phyloP scores from a whole-genome alignment of 1,284 basidiomycete species.

The Ustanciosporium gigantosporum region DNA sequence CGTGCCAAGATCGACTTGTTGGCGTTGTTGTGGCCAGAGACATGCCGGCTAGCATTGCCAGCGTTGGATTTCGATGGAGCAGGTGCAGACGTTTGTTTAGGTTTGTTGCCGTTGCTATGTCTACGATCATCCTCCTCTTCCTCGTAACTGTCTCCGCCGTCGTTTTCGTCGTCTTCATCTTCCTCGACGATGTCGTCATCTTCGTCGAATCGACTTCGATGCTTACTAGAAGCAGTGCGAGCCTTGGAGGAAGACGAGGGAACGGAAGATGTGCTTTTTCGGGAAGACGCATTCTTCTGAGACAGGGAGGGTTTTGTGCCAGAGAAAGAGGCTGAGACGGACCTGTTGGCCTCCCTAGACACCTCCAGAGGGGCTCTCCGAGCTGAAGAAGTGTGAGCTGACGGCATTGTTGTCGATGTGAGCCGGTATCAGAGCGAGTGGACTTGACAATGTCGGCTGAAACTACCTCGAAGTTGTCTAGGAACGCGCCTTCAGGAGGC shows the following conservation, averaged over 20 bases:
- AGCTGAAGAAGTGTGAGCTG: slow-evolving; percentile 18
- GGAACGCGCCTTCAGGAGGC: too few species aligned
- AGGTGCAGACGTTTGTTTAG: slow-evolving; percentile 10
- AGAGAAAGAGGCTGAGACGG: slow-evolving; percentile 37
- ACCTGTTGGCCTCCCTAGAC: slow-evolving; percentile 29
- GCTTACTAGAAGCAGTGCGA: slow-evolving; percentile 24
- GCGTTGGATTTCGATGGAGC: slow-evolving; percentile 1
- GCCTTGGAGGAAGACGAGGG: slow-evolving; percentile 12
- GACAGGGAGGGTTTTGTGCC: slow-evolving; percentile 34
- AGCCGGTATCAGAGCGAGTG: too few species aligned
- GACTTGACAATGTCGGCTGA: too few species aligned
- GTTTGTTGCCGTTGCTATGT: slow-evolving; percentile 5
- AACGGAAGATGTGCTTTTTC: slow-evolving; percentile 8
- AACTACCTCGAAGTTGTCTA: too few species aligned
- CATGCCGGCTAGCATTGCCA: slow-evolving; percentile 13
- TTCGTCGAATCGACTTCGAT: slow-evolving; percentile 36
- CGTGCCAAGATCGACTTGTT: slow-evolving; percentile 31
- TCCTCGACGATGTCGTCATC: slow-evolving; percentile 34
- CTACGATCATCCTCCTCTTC: slow-evolving; percentile 12
- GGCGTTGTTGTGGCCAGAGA: slow-evolving; percentile 24
- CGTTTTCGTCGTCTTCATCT: slow-evolving; percentile 11
- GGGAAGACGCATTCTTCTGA: slow-evolving; percentile 9
- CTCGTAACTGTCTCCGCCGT: slow-evolving; percentile 21
- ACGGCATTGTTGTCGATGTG: slow-evolving; percentile 31
- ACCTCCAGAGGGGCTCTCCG: slow-evolving; percentile 30